Conservation (phyloP, 1,139 yeast species). For the Ogataea hybrid region DNA sequence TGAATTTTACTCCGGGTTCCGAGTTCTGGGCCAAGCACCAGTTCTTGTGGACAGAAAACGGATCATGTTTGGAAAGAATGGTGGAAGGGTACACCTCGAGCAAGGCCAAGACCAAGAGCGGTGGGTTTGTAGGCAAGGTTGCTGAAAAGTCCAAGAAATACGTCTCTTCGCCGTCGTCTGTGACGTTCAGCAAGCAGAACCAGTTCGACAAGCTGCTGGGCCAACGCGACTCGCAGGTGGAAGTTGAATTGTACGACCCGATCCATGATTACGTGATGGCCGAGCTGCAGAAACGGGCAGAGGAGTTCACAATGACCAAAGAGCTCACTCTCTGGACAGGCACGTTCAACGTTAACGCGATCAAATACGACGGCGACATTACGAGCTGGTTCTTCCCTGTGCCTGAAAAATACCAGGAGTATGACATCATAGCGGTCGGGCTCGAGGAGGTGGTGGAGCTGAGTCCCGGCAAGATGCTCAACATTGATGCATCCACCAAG, state of each 20-base stretch:
- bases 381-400: conserved; percentile 57
- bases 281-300: conserved; percentile 47
- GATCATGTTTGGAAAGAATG: conserved; percentile 44
- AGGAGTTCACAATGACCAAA: conserved; percentile 49
- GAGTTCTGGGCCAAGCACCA: conserved; percentile 53
- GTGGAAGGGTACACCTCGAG: conserved; percentile 38
- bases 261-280: conserved; percentile 64
- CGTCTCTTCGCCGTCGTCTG: conserved; percentile 35
- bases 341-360: conserved; percentile 72
- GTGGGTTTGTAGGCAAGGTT: conserved; percentile 37
- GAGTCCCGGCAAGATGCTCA: conserved; percentile 85
- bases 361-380: conserved; percentile 50
- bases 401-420: conserved; percentile 20
- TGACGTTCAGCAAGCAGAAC: conserved; percentile 26
- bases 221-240: conserved; percentile 45
- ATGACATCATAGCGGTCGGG: conserved; percentile 78
- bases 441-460: conserved; percentile 91
- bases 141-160: conserved; percentile 43
- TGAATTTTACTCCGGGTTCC: conserved; percentile 38
- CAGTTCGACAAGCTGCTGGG: conserved; percentile 52
- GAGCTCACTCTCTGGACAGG: conserved; percentile 58
- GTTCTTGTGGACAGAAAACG: conserved; percentile 61
- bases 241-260: conserved; percentile 61
- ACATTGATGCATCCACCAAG: conserved; percentile 71
- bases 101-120: conserved; percentile 39